A percentile compares a stretch with the other conserved stretches of the same genome.
Conservation (phyloP, 2,329 filamentous ascomycete species). For the Fusarium guadeloupense region DNA sequence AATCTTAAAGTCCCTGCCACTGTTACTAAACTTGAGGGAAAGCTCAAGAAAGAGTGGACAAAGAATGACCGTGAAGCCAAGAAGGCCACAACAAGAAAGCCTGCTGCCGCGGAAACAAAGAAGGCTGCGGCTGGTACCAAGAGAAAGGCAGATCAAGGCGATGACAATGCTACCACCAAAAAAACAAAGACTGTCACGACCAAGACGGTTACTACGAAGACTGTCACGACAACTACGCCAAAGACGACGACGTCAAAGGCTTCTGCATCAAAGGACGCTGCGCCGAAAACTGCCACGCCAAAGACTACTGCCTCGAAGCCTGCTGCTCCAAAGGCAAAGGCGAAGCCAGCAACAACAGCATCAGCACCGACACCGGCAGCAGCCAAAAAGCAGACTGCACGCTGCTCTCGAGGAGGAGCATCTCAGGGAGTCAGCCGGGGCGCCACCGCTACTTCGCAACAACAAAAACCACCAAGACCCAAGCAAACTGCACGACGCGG, state of each 20-base stretch:
- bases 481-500: slow-evolving; percentile 39
- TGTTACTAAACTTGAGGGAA: slow-evolving; percentile 60
- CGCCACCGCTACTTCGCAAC: neutral
- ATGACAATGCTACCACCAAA: slow-evolving; percentile 7
- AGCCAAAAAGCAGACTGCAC: slow-evolving; percentile 2
- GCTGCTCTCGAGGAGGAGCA: neutral
- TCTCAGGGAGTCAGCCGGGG: neutral
- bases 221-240: neutral
- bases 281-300: neutral
- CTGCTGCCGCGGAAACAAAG: neutral
- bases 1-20: slow-evolving; percentile 59
- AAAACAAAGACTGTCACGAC: slow-evolving; percentile 1
- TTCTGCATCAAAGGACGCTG: neutral
- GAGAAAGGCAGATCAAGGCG: slow-evolving; percentile 38
- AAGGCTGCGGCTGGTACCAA: slow-evolving; percentile 38
- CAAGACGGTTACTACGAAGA: neutral
- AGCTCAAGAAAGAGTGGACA: slow-evolving; percentile 67
- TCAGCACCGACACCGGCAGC: neutral
- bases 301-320: neutral
- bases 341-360: neutral
- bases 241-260: neutral
- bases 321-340: neutral
- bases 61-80: slow-evolving; percentile 61
- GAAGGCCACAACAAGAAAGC: slow-evolving; percentile 39
- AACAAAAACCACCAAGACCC: slow-evolving; percentile 1